Conservation (phyloP, 306 rosid genomes). For the Gastrolobium bilobum region DNA sequence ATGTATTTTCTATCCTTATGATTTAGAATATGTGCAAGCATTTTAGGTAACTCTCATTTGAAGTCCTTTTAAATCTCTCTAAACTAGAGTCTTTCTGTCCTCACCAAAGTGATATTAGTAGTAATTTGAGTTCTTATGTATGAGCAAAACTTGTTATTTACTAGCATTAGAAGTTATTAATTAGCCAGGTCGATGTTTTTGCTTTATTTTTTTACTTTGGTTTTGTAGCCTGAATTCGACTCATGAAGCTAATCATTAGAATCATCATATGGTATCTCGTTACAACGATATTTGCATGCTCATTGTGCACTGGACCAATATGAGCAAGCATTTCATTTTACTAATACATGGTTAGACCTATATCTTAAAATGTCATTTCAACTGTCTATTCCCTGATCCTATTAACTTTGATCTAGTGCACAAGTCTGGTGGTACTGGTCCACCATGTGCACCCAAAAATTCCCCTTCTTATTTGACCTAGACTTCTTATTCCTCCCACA, state of each 20-base stretch:
- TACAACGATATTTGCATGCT: conserved; percentile 20
- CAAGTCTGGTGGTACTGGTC: neutral
- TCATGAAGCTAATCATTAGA: conserved; percentile 5
- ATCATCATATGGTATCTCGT: neutral
- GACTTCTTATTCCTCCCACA: neutral
- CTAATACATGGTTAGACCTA: conserved; percentile 12
- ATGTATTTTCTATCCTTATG: neutral
- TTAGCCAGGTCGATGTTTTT: neutral
- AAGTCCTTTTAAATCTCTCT: conserved; percentile 7
- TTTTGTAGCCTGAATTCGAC: neutral
- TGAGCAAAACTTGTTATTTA: conserved; percentile 8
- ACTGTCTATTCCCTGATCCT: neutral
- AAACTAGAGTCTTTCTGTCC: neutral
- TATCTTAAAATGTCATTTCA: conserved; percentile 23
- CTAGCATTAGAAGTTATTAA: conserved; percentile 4
- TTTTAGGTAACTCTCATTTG: conserved; percentile 15
- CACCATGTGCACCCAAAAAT: neutral
- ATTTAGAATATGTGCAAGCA: conserved; percentile 8
- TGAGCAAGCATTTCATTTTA: conserved; percentile 11
- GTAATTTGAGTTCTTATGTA: conserved; percentile 6
- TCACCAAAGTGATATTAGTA: conserved; percentile 1
- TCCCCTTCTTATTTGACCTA: neutral
- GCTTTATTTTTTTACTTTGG: neutral
- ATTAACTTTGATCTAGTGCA: neutral
- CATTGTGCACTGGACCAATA: conserved; percentile 6